phyloP scores from a whole-genome alignment of 306 rosid genomes.

The Lithocarpus polystachyus region DNA sequence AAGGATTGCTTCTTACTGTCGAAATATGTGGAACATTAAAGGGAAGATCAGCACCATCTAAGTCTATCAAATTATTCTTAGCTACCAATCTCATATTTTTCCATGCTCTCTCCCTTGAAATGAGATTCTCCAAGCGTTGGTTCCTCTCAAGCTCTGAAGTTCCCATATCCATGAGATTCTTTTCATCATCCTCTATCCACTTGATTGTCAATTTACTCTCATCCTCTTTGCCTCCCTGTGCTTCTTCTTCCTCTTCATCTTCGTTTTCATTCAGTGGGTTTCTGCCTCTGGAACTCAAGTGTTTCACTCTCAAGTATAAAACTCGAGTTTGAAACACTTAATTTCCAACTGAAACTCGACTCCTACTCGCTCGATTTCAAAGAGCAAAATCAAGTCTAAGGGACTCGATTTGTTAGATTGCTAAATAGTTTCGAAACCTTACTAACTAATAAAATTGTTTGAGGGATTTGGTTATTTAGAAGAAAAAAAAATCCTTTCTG shows the following conservation, averaged over 20 bases:
- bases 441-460: no score
- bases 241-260: conserved; percentile 66
- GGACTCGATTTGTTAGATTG: no score
- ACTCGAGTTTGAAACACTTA: no score
- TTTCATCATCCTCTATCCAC: conserved; percentile 97
- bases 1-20: conserved; percentile 66
- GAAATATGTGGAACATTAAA: conserved; percentile 62
- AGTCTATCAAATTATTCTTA: conserved; percentile 87
- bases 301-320: no score
- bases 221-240: conserved; percentile 72
- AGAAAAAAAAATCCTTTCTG: no score
- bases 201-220: conserved; percentile 92
- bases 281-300: no score
- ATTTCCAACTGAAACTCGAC: no score
- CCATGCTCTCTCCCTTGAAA: conserved; percentile 85
- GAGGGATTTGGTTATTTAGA: no score
- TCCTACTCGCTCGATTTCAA: no score
- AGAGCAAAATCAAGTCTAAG: no score
- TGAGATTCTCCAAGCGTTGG: conserved; percentile 82
- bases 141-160: conserved; percentile 91
- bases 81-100: conserved; percentile 44
- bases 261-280: conserved; percentile 41
- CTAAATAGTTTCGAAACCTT: no score
- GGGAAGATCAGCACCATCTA: conserved; percentile 64
- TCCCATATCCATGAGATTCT: conserved; percentile 92